These are phyloP conservation scores for Saccharomyces kudriavzevii DNA, from an alignment of 805 yeast species.

Conservation along the genomic window DNA sequence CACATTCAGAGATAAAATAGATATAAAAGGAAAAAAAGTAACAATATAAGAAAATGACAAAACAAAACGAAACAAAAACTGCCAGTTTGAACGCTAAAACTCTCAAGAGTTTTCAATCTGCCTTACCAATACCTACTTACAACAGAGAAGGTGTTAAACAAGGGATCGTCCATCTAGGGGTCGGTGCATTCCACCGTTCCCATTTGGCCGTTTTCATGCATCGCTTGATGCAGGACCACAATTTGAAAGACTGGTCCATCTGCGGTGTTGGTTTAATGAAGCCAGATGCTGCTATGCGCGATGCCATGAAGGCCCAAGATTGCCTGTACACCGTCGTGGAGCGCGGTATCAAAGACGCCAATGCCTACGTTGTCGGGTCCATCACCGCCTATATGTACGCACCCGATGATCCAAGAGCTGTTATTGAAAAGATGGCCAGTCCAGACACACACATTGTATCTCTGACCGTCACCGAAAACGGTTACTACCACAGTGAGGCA, in stretches of 20 bases:
- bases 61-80: background rate
- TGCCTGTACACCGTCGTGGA: background rate
- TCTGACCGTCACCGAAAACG: conserved; percentile 5
- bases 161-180: conserved; percentile 5
- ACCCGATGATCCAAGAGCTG: conserved; percentile 6
- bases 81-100: background rate
- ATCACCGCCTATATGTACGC: conserved; percentile 6
- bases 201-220: conserved; percentile 4
- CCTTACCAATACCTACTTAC: conserved; percentile 2
- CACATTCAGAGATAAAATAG: too few species aligned
- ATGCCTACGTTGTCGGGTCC: background rate
- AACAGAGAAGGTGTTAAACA: conserved; percentile 3
- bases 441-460: conserved; percentile 5
- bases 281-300: background rate
- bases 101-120: background rate
- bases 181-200: conserved; percentile 6
- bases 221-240: conserved; percentile 2
- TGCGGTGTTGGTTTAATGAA: conserved; percentile 4
- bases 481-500: conserved; percentile 4
- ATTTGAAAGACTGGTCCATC: conserved; percentile 4
- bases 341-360: background rate
- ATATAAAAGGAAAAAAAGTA: background rate
- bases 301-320: background rate
- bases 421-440: conserved; percentile 5
- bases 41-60: background rate